These are phyloP conservation scores for Coniochaeta sp. DNA, from an alignment of 2,329 filamentous ascomycete species.

Conservation along the genomic window DNA sequence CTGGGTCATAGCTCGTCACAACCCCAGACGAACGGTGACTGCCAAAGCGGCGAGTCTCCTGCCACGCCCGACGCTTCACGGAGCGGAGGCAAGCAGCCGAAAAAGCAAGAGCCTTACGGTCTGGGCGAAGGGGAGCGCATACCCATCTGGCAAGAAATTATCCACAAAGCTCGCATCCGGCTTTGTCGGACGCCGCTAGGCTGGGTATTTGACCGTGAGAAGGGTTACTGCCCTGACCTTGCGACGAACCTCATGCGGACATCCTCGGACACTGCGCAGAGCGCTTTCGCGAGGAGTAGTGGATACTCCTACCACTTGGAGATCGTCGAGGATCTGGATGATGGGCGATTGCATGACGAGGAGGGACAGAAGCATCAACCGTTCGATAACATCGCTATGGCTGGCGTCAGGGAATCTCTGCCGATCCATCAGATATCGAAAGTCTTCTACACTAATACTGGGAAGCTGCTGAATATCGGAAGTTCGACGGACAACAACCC, in stretches of 20 bases:
- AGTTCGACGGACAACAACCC: constrained; percentile 55
- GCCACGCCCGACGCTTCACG: constrained; percentile 10
- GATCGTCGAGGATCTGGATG: constrained; percentile 71
- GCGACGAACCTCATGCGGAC: background rate
- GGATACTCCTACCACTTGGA: constrained; percentile 72
- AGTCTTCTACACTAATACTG: constrained; percentile 89
- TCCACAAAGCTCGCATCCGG: constrained; percentile 85
- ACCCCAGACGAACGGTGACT: background rate
- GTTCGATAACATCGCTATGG: constrained; percentile 32
- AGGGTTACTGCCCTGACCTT: constrained; percentile 20
- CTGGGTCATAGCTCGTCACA: constrained; percentile 35
- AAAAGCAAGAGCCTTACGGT: constrained; percentile 38
- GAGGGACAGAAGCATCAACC: constrained; percentile 19
- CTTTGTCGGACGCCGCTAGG: constrained; percentile 62
- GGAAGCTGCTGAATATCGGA: constrained; percentile 76
- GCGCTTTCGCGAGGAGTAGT: constrained; percentile 17
- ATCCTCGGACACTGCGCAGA: background rate
- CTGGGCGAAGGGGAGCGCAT: constrained; percentile 48
- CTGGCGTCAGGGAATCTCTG: constrained; percentile 46
- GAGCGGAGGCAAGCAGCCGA: background rate
- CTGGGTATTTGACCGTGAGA: constrained; percentile 33
- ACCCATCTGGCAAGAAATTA: constrained; percentile 89
- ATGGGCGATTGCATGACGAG: constrained; percentile 44
- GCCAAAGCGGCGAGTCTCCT: background rate
- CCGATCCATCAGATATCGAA: constrained; percentile 62